These are phyloP conservation scores for Candida maesae DNA, from an alignment of 805 yeast genomes.

Conservation along the genomic window DNA sequence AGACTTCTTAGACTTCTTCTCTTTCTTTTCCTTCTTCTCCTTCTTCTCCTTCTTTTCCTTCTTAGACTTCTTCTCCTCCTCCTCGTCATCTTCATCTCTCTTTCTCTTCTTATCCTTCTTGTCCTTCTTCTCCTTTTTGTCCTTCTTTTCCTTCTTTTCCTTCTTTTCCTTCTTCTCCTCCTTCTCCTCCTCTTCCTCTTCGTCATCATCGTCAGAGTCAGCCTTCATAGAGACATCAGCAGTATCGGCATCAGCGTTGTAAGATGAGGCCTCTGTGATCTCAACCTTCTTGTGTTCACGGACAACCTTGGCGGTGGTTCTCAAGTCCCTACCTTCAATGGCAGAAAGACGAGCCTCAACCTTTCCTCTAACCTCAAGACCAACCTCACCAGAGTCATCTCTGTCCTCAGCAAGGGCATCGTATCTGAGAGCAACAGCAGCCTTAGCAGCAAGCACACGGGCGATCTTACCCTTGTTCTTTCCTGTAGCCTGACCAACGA, in stretches of 20 bases:
- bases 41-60: constrained; percentile 21
- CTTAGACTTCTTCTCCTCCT: constrained; percentile 29
- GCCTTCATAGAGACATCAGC: constrained; percentile 29
- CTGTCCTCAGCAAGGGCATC: constrained; percentile 97
- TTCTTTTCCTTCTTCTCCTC: constrained; percentile 33
- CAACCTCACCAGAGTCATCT: constrained; percentile 92
- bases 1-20: constrained; percentile 19
- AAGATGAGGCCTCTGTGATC: constrained; percentile 77
- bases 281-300: constrained; percentile 86
- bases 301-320: constrained; percentile 80
- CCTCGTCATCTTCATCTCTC: constrained; percentile 33
- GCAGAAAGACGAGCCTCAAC: constrained; percentile 93
- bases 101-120: constrained; percentile 21
- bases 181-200: constrained; percentile 36
- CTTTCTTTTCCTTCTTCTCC: constrained; percentile 19
- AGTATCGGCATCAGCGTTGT: constrained; percentile 91
- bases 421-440: constrained; percentile 93
- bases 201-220: constrained; percentile 36
- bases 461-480: constrained; percentile 99
- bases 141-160: constrained; percentile 33
- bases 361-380: constrained; percentile 85
- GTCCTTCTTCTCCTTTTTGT: constrained; percentile 32
- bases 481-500: constrained; percentile 97
- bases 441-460: constrained; percentile 97
- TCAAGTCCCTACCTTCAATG: constrained; percentile 93